These are phyloP conservation scores for Carallia brachiata DNA, from an alignment of 345 rosid species.

Conservation along the genomic window DNA sequence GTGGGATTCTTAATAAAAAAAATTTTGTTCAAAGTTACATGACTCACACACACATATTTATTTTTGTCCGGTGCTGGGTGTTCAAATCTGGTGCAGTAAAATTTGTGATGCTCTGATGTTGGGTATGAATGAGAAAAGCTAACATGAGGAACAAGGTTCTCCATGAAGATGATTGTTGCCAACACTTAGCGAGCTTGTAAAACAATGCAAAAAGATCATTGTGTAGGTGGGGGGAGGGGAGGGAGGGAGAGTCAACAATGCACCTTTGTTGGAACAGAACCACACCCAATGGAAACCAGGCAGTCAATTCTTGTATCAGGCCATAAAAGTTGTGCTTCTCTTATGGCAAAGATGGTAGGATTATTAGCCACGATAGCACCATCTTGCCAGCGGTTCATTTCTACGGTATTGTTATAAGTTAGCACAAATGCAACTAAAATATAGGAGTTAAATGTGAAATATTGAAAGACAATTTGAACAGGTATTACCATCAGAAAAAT, in stretches of 20 bases:
- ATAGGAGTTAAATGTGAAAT: background rate
- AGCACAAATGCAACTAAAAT: background rate
- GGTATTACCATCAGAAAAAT: constrained; percentile 78
- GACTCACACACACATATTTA: too few relatives aligned
- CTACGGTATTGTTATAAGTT: constrained; percentile 31
- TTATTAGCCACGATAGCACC: constrained; percentile 99
- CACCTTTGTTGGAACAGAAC: constrained; percentile 98
- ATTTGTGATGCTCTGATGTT: too few relatives aligned
- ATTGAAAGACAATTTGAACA: background rate
- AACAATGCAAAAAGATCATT: background rate
- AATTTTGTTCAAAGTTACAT: background rate
- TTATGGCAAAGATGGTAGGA: constrained; percentile 85
- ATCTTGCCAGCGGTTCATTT: constrained; percentile 94
- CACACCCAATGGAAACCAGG: constrained; percentile 93
- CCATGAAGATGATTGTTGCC: too few relatives aligned
- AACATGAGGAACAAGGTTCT: too few relatives aligned
- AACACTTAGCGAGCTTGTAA: background rate
- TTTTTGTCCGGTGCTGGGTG: too few relatives aligned
- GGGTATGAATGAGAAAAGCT: too few relatives aligned
- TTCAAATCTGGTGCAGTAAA: too few relatives aligned
- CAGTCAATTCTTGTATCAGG: constrained; percentile 95
- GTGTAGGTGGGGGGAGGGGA: too few relatives aligned
- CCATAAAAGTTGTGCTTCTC: constrained; percentile 99
- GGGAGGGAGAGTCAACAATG: background rate
- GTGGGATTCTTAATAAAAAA: background rate